Percentiles rank a stretch among this genome's conserved stretches.
phyloP scores from a whole-genome alignment of 371 early-diverging fungal species.

The Mortierella sp. region DNA sequence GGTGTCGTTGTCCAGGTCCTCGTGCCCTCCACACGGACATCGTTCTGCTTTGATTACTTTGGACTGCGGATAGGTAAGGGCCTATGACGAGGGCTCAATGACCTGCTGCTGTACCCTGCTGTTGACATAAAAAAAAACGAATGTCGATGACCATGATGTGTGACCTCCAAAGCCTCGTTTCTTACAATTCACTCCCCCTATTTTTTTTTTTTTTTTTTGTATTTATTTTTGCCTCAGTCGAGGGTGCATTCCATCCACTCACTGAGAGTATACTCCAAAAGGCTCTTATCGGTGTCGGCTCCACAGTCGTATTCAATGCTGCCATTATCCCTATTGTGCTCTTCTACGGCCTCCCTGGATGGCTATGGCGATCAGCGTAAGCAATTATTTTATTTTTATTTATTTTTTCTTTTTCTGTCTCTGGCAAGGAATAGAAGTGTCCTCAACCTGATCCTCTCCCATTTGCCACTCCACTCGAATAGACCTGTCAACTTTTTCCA shows the following conservation, averaged over 20 bases:
- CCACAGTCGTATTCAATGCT: constrained; percentile 34
- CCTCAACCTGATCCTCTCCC: not conserved
- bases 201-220: not conserved
- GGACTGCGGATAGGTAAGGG: constrained; percentile 45
- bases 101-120: too few relatives aligned
- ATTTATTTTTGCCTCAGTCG: constrained; percentile 15
- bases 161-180: not conserved
- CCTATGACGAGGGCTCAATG: not conserved
- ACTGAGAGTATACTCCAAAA: constrained; percentile 28
- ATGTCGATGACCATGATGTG: not conserved
- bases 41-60: constrained; percentile 49
- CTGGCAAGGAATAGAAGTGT: not conserved
- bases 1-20: constrained; percentile 38
- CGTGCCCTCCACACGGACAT: constrained; percentile 28
- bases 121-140: not conserved
- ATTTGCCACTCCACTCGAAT: not conserved
- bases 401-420: not conserved
- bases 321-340: constrained; percentile 31
- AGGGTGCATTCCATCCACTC: constrained; percentile 30
- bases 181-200: not conserved
- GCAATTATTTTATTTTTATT: constrained; percentile 4
- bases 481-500: constrained; percentile 53
- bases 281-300: constrained; percentile 28
- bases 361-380: constrained; percentile 52
- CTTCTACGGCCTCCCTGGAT: constrained; percentile 45